Evolutionary conservation across 148 eudicot species (phyloP).

Genomic region (Tetragonia tetragonoides): DNA sequence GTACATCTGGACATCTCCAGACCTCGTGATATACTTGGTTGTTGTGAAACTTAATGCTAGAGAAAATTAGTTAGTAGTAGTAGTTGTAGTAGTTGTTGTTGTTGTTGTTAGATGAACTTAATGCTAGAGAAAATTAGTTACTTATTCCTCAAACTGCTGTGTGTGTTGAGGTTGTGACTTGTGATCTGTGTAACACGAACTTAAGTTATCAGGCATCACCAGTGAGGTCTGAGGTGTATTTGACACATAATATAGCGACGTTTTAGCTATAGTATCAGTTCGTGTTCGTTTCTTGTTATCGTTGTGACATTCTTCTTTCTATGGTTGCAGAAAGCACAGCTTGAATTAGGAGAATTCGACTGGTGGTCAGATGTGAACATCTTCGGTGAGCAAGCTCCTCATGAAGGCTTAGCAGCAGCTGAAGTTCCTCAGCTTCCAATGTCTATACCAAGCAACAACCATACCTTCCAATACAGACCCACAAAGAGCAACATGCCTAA

Average conservation of each 20-base stretch:
- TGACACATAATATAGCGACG: neutral
- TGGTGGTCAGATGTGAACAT: slow-evolving; percentile 70
- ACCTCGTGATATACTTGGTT: no score
- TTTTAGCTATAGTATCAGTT: neutral
- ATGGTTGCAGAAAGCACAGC: slow-evolving; percentile 66
- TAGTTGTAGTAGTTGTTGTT: no score
- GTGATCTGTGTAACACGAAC: neutral
- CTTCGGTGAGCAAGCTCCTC: slow-evolving; percentile 59
- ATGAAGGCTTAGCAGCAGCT: slow-evolving; percentile 62
- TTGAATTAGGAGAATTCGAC: slow-evolving; percentile 72
- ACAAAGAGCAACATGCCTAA: slow-evolving; percentile 42
- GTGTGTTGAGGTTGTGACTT: neutral
- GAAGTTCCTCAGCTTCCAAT: slow-evolving; percentile 89
- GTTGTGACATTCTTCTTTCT: neutral
- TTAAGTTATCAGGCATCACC: no score
- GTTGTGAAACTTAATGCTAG: neutral
- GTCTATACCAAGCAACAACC: slow-evolving; percentile 37
- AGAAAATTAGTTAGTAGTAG: neutral
- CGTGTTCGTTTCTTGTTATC: neutral
- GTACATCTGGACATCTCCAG: no score
- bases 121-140: neutral
- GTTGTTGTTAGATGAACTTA: neutral
- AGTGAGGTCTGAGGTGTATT: no score
- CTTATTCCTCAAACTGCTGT: neutral
- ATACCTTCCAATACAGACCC: slow-evolving; percentile 40